phyloP scores from a whole-genome alignment of 2,329 filamentous ascomycete species.

The Moelleriella libera region DNA sequence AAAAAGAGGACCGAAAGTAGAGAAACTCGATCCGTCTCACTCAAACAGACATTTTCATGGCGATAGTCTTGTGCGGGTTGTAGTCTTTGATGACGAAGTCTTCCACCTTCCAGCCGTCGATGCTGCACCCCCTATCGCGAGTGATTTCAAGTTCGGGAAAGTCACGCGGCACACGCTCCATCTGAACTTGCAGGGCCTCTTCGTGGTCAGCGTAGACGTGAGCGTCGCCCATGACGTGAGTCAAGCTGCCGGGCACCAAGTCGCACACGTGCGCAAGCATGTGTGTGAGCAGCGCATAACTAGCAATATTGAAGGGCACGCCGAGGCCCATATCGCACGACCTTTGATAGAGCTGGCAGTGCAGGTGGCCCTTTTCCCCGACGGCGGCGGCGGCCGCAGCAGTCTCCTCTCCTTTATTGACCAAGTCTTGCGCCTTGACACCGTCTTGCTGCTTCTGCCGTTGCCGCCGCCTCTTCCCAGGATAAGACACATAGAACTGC shows the following conservation, averaged over 20 bases:
- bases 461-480: constrained; percentile 16
- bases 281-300: constrained; percentile 84
- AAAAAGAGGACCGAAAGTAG: not conserved
- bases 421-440: no score
- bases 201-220: constrained; percentile 92
- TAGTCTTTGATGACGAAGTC: constrained; percentile 85
- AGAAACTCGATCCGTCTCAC: not conserved
- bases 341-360: constrained; percentile 85
- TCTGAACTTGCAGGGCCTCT: constrained; percentile 69
- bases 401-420: not conserved
- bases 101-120: constrained; percentile 82
- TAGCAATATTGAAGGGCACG: constrained; percentile 95
- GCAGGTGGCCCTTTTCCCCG: constrained; percentile 52
- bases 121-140: constrained; percentile 52
- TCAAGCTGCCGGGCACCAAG: constrained; percentile 71
- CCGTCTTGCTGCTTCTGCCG: no score
- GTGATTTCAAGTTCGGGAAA: constrained; percentile 71
- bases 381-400: constrained; percentile 8
- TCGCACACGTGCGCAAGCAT: constrained; percentile 86
- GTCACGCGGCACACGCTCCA: constrained; percentile 62
- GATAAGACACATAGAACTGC: constrained; percentile 83
- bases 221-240: constrained; percentile 96
- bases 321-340: constrained; percentile 95
- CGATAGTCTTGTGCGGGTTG: constrained; percentile 77
- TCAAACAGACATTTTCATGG: constrained; percentile 97